phyloP scores from a whole-genome alignment of 768 basidiomycete genomes.

The Serendipita sp. region DNA sequence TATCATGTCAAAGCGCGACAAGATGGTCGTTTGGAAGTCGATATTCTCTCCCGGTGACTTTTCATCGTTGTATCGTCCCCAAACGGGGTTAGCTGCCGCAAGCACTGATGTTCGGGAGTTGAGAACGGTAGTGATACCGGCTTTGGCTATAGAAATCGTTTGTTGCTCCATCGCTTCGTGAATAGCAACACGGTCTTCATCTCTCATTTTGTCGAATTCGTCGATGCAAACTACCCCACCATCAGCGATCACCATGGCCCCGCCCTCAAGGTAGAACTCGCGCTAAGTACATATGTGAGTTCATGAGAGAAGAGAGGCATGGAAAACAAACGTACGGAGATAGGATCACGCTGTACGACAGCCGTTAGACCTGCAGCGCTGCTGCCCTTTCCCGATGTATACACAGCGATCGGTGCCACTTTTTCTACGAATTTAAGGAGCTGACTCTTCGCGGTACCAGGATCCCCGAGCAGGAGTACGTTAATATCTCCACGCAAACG shows the following conservation, averaged over 20 bases:
- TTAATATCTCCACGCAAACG: conserved; percentile 95
- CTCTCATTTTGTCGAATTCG: conserved; percentile 99
- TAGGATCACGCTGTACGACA: conserved; percentile 84
- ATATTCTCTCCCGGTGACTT: conserved; percentile 97
- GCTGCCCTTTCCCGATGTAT: conserved; percentile 96
- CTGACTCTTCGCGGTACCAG: conserved; percentile 97
- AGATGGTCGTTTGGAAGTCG: conserved; percentile 93
- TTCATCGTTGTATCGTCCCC: conserved; percentile 94
- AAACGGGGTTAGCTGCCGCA: conserved; percentile 95
- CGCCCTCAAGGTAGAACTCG: conserved; percentile 97
- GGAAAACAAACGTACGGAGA: conserved; percentile 60
- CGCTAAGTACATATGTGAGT: conserved; percentile 34
- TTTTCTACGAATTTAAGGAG: conserved; percentile 98
- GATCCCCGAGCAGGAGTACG: conserved; percentile 89
- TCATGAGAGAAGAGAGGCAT: neutral
- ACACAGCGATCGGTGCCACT: conserved; percentile 93
- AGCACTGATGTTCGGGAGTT: conserved; percentile 93
- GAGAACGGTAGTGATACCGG: conserved; percentile 93
- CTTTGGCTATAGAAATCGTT: conserved; percentile 98
- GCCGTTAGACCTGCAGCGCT: conserved; percentile 98
- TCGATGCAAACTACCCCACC: conserved; percentile 98
- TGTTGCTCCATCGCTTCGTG: conserved; percentile 99
- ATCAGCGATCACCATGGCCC: conserved; percentile 98
- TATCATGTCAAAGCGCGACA: conserved; percentile 99
- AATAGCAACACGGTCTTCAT: conserved; percentile 96